Evolutionary conservation across 192 early-diverging fungal genomes (phyloP).

Genomic region (Borealophlyctis nickersoniae): DNA sequence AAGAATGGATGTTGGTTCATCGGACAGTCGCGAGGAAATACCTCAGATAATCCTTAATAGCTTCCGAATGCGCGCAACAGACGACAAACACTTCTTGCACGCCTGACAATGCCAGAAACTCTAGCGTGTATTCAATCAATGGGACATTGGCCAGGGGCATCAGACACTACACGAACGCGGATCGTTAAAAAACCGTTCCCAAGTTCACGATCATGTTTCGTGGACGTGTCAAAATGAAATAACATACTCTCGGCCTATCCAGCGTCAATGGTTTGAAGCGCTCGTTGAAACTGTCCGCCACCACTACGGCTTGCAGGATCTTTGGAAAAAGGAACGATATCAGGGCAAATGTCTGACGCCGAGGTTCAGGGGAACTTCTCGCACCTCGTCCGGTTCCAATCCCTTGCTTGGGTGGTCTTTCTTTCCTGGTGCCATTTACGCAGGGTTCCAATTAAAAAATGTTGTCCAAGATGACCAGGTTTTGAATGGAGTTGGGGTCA

Average conservation of each 20-base stretch:
- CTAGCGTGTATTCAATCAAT: constrained; percentile 93
- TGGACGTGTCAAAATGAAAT: background rate
- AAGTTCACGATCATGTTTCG: too few relatives aligned
- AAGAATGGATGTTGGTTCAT: too few relatives aligned
- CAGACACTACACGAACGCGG: constrained; percentile 81
- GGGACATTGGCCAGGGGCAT: constrained; percentile 94
- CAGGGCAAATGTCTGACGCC: background rate
- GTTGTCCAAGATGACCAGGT: too few relatives aligned
- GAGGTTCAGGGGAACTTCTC: background rate
- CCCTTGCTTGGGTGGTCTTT: background rate
- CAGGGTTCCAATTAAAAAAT: too few relatives aligned
- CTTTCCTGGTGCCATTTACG: too few relatives aligned
- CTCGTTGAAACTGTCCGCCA: constrained; percentile 84
- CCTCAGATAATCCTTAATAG: constrained; percentile 81
- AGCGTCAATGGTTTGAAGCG: constrained; percentile 84
- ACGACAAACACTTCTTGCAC: constrained; percentile 85
- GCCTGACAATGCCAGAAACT: constrained; percentile 81
- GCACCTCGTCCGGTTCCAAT: background rate
- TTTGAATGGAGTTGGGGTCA: too few relatives aligned
- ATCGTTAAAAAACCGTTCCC: too few relatives aligned
- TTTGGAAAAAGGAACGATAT: background rate
- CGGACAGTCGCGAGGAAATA: constrained; percentile 32
- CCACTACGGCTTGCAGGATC: constrained; percentile 82
- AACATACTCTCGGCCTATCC: constrained; percentile 71
- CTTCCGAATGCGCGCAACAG: constrained; percentile 78